A percentile compares a stretch with the other conserved stretches of the same genome.
Conservation (phyloP, 75 land plant genomes). For the Ceratopteris richardii region DNA sequence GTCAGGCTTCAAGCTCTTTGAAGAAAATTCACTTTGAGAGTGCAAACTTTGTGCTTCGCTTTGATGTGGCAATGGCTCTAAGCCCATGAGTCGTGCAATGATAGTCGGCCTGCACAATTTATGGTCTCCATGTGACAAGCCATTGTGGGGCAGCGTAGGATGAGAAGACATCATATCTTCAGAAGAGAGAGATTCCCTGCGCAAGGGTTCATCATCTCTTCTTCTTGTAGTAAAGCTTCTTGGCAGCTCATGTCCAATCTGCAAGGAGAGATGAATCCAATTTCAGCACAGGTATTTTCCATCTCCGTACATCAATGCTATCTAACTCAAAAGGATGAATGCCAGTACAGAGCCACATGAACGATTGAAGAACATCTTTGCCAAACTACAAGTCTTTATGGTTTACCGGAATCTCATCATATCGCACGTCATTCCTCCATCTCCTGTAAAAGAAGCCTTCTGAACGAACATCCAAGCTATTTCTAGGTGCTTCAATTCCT, state of each 20-base stretch:
- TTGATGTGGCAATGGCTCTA: conserved; percentile 57
- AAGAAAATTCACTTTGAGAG: too few species aligned
- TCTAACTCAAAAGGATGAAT: too few species aligned
- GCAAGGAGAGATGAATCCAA: too few species aligned
- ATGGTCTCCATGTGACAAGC: conserved; percentile 33
- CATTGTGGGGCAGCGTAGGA: background rate
- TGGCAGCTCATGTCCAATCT: background rate
- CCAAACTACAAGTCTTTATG: too few species aligned
- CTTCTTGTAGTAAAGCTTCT: background rate
- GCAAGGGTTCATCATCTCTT: background rate
- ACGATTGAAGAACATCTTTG: too few species aligned
- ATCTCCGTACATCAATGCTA: too few species aligned
- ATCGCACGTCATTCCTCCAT: background rate
- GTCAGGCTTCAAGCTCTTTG: too few species aligned
- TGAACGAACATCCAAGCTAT: conserved; percentile 21
- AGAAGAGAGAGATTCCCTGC: background rate
- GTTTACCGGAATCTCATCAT: conserved; percentile 2
- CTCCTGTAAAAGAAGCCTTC: conserved; percentile 2
- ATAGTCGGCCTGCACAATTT: conserved; percentile 49
- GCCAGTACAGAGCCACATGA: too few species aligned
- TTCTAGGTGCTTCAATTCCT: conserved; percentile 26
- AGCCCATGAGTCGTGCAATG: conserved; percentile 90
- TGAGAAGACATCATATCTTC: background rate
- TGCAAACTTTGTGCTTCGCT: too few species aligned
- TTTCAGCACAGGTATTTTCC: too few species aligned